Conservation (phyloP, 2,329 filamentous ascomycete species). For the Stenocarpella maydis region DNA sequence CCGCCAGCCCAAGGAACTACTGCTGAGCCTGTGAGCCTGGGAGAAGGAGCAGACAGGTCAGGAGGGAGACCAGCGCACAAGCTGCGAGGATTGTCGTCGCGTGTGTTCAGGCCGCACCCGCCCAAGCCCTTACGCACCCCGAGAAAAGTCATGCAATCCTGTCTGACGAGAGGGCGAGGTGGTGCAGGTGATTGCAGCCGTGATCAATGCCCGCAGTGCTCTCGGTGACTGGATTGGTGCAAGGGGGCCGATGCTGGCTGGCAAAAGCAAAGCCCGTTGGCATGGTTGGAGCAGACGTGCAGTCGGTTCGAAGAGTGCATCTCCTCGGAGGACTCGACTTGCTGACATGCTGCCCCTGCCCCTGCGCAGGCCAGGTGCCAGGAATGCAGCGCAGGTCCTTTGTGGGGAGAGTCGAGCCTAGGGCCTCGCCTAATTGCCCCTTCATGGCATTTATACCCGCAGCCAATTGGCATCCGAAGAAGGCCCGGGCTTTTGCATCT, state of each 20-base stretch:
- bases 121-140: not conserved
- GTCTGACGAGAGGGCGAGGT: constrained; percentile 7
- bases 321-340: constrained; percentile 24
- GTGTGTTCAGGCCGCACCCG: not conserved
- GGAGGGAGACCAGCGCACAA: not conserved
- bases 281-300: constrained; percentile 20
- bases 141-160: constrained; percentile 15
- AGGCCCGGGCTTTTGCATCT: constrained; percentile 18
- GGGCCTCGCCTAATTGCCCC: constrained; percentile 21
- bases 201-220: constrained; percentile 15
- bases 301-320: constrained; percentile 13
- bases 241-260: constrained; percentile 1
- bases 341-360: too few species aligned
- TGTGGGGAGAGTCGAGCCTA: constrained; percentile 25
- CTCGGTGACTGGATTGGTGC: constrained; percentile 22
- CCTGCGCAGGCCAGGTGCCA: not conserved
- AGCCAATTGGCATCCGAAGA: constrained; percentile 5
- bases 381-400: not conserved
- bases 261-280: constrained; percentile 21
- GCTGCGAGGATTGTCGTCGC: too few species aligned
- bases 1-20: not conserved
- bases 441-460: constrained; percentile 11
- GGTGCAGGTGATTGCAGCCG: not conserved
- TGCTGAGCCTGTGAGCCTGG: not conserved
- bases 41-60: not conserved